Base-by-base conservation (phyloP, 164 flowering plant genomes). In the Euptelea pleiosperma region DNA sequence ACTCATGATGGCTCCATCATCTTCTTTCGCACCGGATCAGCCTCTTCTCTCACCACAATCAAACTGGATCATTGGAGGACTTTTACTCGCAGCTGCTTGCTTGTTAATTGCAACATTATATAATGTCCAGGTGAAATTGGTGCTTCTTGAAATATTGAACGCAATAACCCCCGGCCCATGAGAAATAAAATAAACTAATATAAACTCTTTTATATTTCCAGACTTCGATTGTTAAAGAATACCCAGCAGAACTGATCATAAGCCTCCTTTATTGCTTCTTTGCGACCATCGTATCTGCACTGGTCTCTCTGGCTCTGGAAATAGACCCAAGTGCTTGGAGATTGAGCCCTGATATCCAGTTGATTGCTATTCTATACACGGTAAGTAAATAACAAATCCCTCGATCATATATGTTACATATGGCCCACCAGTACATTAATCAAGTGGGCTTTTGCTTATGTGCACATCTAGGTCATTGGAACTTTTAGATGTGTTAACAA, bases 331-430 rank as follows among this genome's bases (percentile, higher is more conserved):
- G n/a, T 44, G 70, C 74, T 28, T 82, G 83, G 86, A 72, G 10
- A 62, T 9, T 75, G n/a, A 57, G 42, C 0, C 61, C 64, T 8
- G 58, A 36, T 24, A 51, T 77, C 15, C 73, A 70, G 49, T 19
- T 70, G 3, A 40, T 62, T n/a, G 60, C 79, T 8, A 60, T 82
- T 47, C 30, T 75, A 6, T 69, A 26, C 64, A 50, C 80, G 15
- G 86, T 82, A 63, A 79, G 80, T 45, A 62, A 15, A 41, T 9
- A 33, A 22, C n/a, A n/a, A n/a, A n/a, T n/a, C n/a, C n/a, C n/a
- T n/a, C n/a, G n/a, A n/a, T n/a, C n/a, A n/a, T n/a, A n/a, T n/a
- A n/a, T n/a, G n/a, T n/a, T n/a, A n/a, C n/a, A n/a, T n/a, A n/a
- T n/a, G n/a, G n/a, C n/a, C n/a, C n/a, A n/a, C n/a, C n/a, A n/a